Evolutionary conservation across 2,329 filamentous ascomycete genomes (phyloP).

Genomic region (Tympanopsis confertula): DNA sequence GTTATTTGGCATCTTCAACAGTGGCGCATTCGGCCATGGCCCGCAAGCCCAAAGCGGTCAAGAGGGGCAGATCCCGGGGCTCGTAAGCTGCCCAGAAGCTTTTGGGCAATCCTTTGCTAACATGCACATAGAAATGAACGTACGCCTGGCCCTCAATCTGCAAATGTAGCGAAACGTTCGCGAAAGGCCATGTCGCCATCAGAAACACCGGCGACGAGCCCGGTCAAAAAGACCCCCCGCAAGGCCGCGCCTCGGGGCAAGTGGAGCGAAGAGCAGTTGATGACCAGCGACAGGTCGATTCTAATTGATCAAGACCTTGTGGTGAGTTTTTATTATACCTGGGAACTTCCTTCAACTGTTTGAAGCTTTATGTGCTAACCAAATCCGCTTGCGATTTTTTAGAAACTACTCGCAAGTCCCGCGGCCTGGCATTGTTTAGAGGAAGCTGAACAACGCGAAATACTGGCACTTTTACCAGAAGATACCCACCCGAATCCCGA

Average conservation of each 20-base stretch:
- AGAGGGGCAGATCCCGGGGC: neutral
- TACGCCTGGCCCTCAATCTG: too few relatives aligned
- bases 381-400: too few relatives aligned
- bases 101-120: too few relatives aligned
- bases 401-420: neutral
- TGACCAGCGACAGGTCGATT: neutral
- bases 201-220: neutral
- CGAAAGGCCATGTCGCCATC: too few relatives aligned
- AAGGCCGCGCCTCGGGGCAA: neutral
- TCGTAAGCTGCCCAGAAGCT: too few relatives aligned
- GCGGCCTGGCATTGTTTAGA: neutral
- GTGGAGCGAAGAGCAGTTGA: neutral
- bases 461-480: neutral
- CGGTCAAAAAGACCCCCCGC: neutral
- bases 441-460: neutral
- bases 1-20: neutral
- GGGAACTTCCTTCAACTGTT: too few relatives aligned
- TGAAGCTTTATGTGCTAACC: too few relatives aligned
- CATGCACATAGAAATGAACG: too few relatives aligned
- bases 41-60: constrained; percentile 1
- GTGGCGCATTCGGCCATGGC: neutral
- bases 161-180: too few relatives aligned
- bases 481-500: neutral
- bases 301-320: neutral
- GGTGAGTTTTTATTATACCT: neutral